phyloP scores from a whole-genome alignment of 108 stramenopile species.

The Cyclotella atomus region DNA sequence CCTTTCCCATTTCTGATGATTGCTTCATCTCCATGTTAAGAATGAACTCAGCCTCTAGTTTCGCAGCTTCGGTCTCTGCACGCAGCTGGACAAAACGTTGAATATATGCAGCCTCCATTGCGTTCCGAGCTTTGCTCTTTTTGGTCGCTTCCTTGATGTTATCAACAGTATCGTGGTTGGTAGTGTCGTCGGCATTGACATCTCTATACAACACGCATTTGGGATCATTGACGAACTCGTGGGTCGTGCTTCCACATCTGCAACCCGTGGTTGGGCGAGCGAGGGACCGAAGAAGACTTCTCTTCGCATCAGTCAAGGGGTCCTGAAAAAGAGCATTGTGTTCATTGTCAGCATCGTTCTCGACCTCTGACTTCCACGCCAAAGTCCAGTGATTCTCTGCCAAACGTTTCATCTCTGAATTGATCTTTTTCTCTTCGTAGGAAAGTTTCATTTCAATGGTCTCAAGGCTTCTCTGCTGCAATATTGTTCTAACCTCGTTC shows the following conservation, averaged over 20 bases:
- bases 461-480: constrained; percentile 23
- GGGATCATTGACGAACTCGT: constrained; percentile 71
- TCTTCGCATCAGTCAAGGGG: constrained; percentile 66
- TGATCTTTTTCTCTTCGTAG: constrained; percentile 20
- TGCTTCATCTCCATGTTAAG: constrained; percentile 80
- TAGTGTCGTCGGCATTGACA: constrained; percentile 31
- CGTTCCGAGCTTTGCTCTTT: constrained; percentile 47
- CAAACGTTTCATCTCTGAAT: constrained; percentile 16
- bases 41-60: constrained; percentile 73
- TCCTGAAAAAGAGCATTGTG: constrained; percentile 16
- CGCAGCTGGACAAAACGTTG: constrained; percentile 62
- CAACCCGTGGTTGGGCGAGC: constrained; percentile 74
- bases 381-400: constrained; percentile 34
- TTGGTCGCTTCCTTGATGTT: background rate
- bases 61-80: constrained; percentile 44
- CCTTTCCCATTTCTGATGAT: constrained; percentile 52
- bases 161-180: background rate
- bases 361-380: constrained; percentile 24
- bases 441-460: constrained; percentile 30
- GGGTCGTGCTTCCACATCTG: constrained; percentile 64
- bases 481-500: background rate
- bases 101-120: constrained; percentile 69
- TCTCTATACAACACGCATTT: constrained; percentile 71
- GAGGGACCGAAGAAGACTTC: constrained; percentile 50
- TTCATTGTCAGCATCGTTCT: constrained; percentile 23